phyloP scores from a whole-genome alignment of 192 early-diverging fungal genomes.

The Coemansia sp. region DNA sequence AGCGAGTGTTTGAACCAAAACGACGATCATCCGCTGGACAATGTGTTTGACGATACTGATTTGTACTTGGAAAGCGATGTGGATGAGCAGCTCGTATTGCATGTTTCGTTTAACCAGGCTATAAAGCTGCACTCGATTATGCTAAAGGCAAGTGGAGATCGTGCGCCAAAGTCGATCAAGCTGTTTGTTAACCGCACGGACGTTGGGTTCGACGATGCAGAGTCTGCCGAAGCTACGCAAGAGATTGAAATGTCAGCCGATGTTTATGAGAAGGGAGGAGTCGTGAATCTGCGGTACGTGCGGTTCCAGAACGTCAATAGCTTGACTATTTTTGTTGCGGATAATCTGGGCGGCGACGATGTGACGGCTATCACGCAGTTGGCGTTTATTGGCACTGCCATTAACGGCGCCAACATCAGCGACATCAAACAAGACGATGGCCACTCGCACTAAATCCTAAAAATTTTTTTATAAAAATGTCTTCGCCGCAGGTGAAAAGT shows the following conservation, averaged over 20 bases:
- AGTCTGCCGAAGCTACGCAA: slow-evolving; percentile 74
- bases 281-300: slow-evolving; percentile 85
- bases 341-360: slow-evolving; percentile 83
- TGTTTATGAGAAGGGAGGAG: slow-evolving; percentile 64
- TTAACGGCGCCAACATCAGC: slow-evolving; percentile 60
- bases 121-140: slow-evolving; percentile 63
- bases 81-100: slow-evolving; percentile 91
- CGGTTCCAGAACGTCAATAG: slow-evolving; percentile 88
- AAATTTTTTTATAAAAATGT: slow-evolving; percentile 1
- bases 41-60: slow-evolving; percentile 72
- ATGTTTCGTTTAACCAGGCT: slow-evolving; percentile 83
- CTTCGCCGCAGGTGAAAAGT: slow-evolving; percentile 4
- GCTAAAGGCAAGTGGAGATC: slow-evolving; percentile 57
- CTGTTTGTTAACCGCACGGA: slow-evolving; percentile 81
- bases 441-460: slow-evolving; percentile 2
- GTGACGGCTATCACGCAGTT: slow-evolving; percentile 79
- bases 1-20: slow-evolving; percentile 86
- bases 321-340: slow-evolving; percentile 80
- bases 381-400: slow-evolving; percentile 72
- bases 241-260: slow-evolving; percentile 67
- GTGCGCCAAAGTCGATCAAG: slow-evolving; percentile 85
- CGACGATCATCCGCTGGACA: slow-evolving; percentile 70
- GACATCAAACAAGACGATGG: slow-evolving; percentile 49
- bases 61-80: slow-evolving; percentile 85
- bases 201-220: slow-evolving; percentile 86